Evolutionary conservation across 768 basidiomycete species (phyloP), one percentile per base, ranked within the genome.

Genomic region (Mycena rosella): DNA sequence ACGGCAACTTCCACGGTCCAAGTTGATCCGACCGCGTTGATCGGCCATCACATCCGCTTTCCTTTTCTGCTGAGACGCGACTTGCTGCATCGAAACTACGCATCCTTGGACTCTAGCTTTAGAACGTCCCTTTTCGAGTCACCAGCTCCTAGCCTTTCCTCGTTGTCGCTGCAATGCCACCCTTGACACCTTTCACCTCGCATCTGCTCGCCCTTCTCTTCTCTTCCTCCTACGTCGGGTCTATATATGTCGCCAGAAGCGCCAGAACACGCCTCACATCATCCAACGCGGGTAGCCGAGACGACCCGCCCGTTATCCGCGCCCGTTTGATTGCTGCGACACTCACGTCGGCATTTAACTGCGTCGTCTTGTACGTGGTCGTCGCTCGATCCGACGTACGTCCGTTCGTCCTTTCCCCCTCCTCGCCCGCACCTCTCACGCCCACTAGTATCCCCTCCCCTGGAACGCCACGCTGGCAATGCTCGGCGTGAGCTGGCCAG

Each of bases 261-360:
- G 83, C 89, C 14, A 85, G 92, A 47, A 81, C 91, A 32, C n/a
- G n/a, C n/a, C n/a, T n/a, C n/a, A n/a, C n/a, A n/a, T 84, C 82
- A 13, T 88, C 87, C 75, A 74, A 83, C 56, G 52, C 59, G 64
- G 52, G 71, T 59, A 55, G 88, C 87, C 85, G 96, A 68, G 92
- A 98, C 75, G 92, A 97, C 74, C 91, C 96, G 1, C 86, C 86
- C 42, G 93, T 97, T 7, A 96, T 99, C 67, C 84, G 85, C n/a
- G 90, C 92, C 7, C 85, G 97, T 24, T 79, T 98, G 59, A 74
- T 83, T 18, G 91, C 92, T 5, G 96, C 91, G 6, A 81, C 82
- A 27, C 47, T 86, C 29, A 90, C 91, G 47, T 94, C 93, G 2
- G 45, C 87, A 0, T 64, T 86, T 0, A 90, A 89, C 71, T 87